These are phyloP conservation scores for Tetrahymena malaccensis DNA, from an alignment of 73 alveolate species.

Conservation along the genomic window DNA sequence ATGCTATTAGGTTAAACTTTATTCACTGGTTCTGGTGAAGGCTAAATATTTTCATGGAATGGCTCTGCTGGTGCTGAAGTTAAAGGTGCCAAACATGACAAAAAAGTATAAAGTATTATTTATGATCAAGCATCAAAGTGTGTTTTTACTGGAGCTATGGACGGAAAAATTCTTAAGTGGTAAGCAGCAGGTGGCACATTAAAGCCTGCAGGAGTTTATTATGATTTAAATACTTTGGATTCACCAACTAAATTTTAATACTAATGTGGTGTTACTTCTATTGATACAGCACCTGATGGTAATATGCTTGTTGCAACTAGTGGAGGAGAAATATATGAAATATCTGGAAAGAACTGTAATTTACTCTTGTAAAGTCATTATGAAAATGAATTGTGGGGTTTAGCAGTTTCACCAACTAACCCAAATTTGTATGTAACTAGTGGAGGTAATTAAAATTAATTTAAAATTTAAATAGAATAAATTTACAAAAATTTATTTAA, in stretches of 20 bases:
- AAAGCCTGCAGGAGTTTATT: not conserved
- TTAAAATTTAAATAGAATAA: not conserved
- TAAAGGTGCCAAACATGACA: slow-evolving; percentile 59
- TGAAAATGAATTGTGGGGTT: slow-evolving; percentile 82
- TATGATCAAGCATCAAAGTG: slow-evolving; percentile 49
- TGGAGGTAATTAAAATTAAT: not conserved
- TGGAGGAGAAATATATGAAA: slow-evolving; percentile 90
- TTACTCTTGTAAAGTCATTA: slow-evolving; percentile 47
- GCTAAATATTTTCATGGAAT: slow-evolving; percentile 49
- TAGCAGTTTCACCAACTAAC: slow-evolving; percentile 63
- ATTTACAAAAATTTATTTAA: slow-evolving; percentile 5
- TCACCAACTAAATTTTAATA: slow-evolving; percentile 22
- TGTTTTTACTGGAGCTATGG: slow-evolving; percentile 88
- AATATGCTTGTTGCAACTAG: slow-evolving; percentile 84
- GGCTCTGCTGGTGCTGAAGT: slow-evolving; percentile 54
- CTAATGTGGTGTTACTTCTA: slow-evolving; percentile 51
- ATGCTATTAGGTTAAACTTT: not conserved
- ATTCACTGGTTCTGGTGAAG: slow-evolving; percentile 68
- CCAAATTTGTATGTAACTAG: slow-evolving; percentile 3
- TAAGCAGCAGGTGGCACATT: not conserved
- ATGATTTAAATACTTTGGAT: not conserved
- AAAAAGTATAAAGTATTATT: slow-evolving; percentile 55
- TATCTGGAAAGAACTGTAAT: slow-evolving; percentile 22
- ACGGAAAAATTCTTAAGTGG: slow-evolving; percentile 82
- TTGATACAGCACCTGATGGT: slow-evolving; percentile 56